Percentiles rank a stretch among this genome's conserved stretches.
These are phyloP conservation scores for Scleroderma bovista DNA, from an alignment of 768 basidiomycete species.

Conservation along the genomic window DNA sequence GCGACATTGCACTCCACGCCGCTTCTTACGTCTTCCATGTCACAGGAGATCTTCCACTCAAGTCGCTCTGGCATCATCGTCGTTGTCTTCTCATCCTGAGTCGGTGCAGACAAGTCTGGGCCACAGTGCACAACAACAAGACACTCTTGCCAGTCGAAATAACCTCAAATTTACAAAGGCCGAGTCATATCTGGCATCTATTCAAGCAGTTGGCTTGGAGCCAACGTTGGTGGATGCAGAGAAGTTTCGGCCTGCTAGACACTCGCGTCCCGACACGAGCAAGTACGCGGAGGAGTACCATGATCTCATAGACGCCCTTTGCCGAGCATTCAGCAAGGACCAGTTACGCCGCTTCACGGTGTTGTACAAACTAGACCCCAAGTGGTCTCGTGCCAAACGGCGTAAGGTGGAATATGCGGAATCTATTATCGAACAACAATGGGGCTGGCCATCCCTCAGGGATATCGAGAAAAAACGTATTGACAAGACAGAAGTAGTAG, in stretches of 20 bases:
- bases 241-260: conserved; percentile 40
- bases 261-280: conserved; percentile 35
- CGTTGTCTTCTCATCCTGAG: background rate
- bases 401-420: conserved; percentile 40
- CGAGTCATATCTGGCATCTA: conserved; percentile 51
- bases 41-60: conserved; percentile 22
- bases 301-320: conserved; percentile 46
- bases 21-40: conserved; percentile 13
- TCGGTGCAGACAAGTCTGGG: background rate
- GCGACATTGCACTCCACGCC: conserved; percentile 10
- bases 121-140: background rate
- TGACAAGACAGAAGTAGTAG: conserved; percentile 44
- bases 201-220: conserved; percentile 39
- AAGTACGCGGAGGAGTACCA: conserved; percentile 51
- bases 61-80: conserved; percentile 11
- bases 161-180: conserved; percentile 42
- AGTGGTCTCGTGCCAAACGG: conserved; percentile 28
- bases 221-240: conserved; percentile 61
- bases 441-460: conserved; percentile 63
- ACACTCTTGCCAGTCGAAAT: conserved; percentile 12
- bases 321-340: conserved; percentile 55
- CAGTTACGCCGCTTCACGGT: conserved; percentile 54
- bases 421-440: conserved; percentile 56
- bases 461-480: conserved; percentile 45
- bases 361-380: conserved; percentile 39